Evolutionary conservation across 495 filamentous ascomycete genomes (phyloP).

Genomic region (Penicillium arizonense): DNA sequence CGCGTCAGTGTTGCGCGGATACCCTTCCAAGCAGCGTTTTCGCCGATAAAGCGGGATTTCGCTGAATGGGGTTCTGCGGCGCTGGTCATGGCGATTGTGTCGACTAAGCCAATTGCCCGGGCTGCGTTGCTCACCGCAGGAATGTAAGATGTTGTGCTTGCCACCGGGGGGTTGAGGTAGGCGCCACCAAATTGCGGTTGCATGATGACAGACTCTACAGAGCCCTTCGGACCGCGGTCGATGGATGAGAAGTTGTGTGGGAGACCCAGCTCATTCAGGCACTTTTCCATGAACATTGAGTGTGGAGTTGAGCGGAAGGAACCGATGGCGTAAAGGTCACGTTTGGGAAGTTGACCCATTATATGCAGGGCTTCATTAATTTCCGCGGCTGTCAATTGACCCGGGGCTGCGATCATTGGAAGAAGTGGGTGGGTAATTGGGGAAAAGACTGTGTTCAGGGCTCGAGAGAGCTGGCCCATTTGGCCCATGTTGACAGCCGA

Average conservation of each 20-base stretch:
- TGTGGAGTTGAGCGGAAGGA: conserved; percentile 69
- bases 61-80: conserved; percentile 19
- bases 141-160: conserved; percentile 50
- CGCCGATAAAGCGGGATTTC: conserved; percentile 57
- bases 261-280: conserved; percentile 82
- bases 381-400: conserved; percentile 78
- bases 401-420: conserved; percentile 80
- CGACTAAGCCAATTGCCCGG: conserved; percentile 70
- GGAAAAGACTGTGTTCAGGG: conserved; percentile 79
- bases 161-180: conserved; percentile 69
- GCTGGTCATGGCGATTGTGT: conserved; percentile 67
- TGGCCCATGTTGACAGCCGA: conserved; percentile 86
- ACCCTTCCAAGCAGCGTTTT: conserved; percentile 81
- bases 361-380: conserved; percentile 76
- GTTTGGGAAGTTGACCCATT: conserved; percentile 77
- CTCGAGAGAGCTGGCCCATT: conserved; percentile 74
- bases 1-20: conserved; percentile 76
- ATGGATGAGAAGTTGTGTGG: conserved; percentile 76
- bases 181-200: conserved; percentile 76
- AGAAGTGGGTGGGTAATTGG: conserved; percentile 82
- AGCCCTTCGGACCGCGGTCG: conserved; percentile 63
- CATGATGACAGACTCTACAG: conserved; percentile 63
- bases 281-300: conserved; percentile 83
- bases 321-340: conserved; percentile 75
- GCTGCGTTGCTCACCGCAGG: conserved; percentile 69